Conservation (phyloP, 192 early-diverging fungal genomes). For the Gaertneriomyces sp. region DNA sequence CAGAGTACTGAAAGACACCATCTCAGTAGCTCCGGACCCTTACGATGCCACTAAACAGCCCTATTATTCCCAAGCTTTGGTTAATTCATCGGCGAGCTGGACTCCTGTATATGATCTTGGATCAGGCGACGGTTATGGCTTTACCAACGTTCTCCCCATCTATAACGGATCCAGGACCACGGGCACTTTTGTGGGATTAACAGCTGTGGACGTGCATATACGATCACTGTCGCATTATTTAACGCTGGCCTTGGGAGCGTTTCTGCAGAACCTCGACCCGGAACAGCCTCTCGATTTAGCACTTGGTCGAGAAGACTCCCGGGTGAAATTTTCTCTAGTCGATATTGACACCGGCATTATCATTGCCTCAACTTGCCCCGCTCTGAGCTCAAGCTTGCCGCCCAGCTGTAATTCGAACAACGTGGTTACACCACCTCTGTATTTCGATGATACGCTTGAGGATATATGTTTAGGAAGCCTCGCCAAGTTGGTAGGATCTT, state of each 20-base stretch:
- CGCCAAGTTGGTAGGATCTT: background rate
- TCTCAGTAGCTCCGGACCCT: background rate
- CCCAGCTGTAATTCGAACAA: background rate
- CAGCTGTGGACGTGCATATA: conserved; percentile 22
- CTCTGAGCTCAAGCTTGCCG: background rate
- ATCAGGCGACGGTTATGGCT: conserved; percentile 27
- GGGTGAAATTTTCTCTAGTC: conserved; percentile 9
- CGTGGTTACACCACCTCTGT: background rate
- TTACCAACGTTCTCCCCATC: conserved; percentile 22
- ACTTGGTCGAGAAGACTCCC: background rate
- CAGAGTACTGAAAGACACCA: background rate
- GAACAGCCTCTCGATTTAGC: background rate
- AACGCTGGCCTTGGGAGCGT: background rate
- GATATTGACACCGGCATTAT: conserved; percentile 11
- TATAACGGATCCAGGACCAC: background rate
- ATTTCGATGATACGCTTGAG: conserved; percentile 1
- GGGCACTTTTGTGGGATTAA: background rate
- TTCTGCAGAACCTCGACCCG: conserved; percentile 5
- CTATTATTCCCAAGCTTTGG: conserved; percentile 13
- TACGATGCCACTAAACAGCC: conserved; percentile 25
- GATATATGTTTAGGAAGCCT: conserved; percentile 21
- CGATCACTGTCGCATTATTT: conserved; percentile 13
- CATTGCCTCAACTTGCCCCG: conserved; percentile 23
- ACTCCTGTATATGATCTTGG: conserved; percentile 23
- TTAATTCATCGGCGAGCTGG: background rate